Evolutionary conservation across 805 yeast genomes (phyloP), one percentile per base, ranked within the genome.

Genomic region (Hanseniaspora guilliermondii): DNA sequence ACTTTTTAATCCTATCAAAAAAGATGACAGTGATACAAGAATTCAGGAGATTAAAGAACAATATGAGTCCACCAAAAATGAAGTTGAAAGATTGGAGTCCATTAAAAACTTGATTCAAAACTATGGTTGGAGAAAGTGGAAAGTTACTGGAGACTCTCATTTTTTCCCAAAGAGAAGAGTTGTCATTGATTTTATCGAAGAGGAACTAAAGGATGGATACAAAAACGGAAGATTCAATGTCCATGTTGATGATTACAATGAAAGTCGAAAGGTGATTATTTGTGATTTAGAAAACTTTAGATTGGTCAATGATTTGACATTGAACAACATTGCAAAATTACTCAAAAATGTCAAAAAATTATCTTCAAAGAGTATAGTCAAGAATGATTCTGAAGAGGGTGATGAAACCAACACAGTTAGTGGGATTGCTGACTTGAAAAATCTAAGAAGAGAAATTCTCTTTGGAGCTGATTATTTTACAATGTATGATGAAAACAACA

Each of bases 51-150:
- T 49, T 3, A n/a, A 39, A 7, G 25, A 14, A 17, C 36, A 45
- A 6, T 49, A 32, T 16, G 19, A 21, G 61, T 64, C 44, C 60
- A 60, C 27, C 61, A 40, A 27, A 9, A 35, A 49, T 12, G 33
- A 30, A 21, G 42, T 49, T 5, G 36, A 42, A 8, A 35, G 53
- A 21, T n/a, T 52, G 9, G 47, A 36, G 14, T 52, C 71, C 7
- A 65, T 68, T 19, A 62, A 62, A 36, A 60, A 60, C 19, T 50
- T 68, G 47, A 68, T 68, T 32, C 65, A 67, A 42, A 63, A 59
- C 12, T 67, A 64, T 56, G 71, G 71, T 6, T 65, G 65, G 63
- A 61, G 71, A 49, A 61, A 69, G 16, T 68, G 71, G 71, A 68
- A 68, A 56, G 71, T 68, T 3, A 62, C 64, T 35, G 70, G 67